These are phyloP conservation scores for Rhodosporidiobolus sp. DNA, from an alignment of 768 basidiomycete species.

Conservation along the genomic window DNA sequence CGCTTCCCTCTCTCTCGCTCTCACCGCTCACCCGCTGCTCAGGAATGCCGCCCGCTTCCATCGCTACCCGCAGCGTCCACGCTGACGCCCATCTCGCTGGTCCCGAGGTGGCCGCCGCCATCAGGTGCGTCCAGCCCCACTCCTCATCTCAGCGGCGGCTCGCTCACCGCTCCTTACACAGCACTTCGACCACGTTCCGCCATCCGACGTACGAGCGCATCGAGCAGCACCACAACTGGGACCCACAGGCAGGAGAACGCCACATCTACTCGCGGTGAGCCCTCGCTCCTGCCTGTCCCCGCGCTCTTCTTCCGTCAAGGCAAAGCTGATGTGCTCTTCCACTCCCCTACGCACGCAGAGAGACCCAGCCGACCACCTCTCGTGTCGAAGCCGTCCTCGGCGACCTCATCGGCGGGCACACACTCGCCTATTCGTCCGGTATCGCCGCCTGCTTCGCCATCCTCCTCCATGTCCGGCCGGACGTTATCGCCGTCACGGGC, in stretches of 20 bases:
- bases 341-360: conserved; percentile 1
- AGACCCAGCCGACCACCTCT: conserved; percentile 38
- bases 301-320: not conserved
- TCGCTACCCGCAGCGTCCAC: conserved; percentile 23
- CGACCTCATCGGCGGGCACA: conserved; percentile 31
- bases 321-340: not conserved
- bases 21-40: too few species aligned
- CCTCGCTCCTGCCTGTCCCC: conserved; percentile 54
- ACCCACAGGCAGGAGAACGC: conserved; percentile 56
- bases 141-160: not conserved
- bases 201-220: conserved; percentile 26
- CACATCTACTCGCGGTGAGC: conserved; percentile 78
- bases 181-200: conserved; percentile 36
- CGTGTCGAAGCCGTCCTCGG: conserved; percentile 64
- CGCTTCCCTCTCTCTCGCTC: too few species aligned
- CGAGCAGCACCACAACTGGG: conserved; percentile 44
- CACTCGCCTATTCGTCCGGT: conserved; percentile 57
- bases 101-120: conserved; percentile 23
- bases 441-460: conserved; percentile 72
- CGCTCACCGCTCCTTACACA: not conserved
- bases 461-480: conserved; percentile 66
- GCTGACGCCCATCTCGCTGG: conserved; percentile 10
- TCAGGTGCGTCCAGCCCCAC: not conserved
- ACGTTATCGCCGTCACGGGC: conserved; percentile 69
- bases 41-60: not conserved